phyloP scores from a whole-genome alignment of 441 rosid genomes.

The Eruca vesicaria region DNA sequence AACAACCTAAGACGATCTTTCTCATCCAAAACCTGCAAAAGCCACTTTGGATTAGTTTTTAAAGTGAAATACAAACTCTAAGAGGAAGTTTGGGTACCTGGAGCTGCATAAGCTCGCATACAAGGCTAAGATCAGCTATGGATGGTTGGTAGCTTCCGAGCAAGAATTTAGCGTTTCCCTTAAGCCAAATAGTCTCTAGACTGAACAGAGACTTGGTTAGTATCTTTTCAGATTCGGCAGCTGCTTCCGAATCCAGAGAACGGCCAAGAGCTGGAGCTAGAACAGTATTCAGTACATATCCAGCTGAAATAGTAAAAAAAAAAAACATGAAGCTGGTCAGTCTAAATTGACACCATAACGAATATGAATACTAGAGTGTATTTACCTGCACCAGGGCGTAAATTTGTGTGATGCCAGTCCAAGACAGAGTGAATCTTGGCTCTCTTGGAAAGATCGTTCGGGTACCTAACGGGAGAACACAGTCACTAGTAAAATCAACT shows the following conservation, averaged over 20 bases:
- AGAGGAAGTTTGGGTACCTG: constrained; percentile 50
- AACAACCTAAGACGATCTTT: constrained; percentile 56
- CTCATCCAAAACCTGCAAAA: constrained; percentile 64
- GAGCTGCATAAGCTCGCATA: constrained; percentile 85
- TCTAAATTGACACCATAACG: background rate
- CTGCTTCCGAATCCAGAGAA: constrained; percentile 55
- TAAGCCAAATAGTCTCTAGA: constrained; percentile 82
- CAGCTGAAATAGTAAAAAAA: constrained; percentile 42
- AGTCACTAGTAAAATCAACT: background rate
- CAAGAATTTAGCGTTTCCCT: constrained; percentile 66
- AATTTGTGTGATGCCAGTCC: constrained; percentile 93
- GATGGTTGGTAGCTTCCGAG: constrained; percentile 76
- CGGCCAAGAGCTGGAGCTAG: constrained; percentile 64
- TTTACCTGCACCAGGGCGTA: constrained; percentile 78
- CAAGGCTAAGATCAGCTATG: constrained; percentile 88
- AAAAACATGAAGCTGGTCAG: constrained; percentile 5
- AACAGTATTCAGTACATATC: constrained; percentile 40
- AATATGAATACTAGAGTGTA: background rate
- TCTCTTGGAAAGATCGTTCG: constrained; percentile 74
- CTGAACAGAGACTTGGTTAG: constrained; percentile 50
- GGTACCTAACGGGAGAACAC: constrained; percentile 51
- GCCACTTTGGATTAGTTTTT: background rate
- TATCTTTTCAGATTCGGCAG: constrained; percentile 65
- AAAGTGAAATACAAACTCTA: background rate
- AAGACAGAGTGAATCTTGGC: constrained; percentile 80